These are phyloP conservation scores for Podosphaera aphanis DNA, from an alignment of 2,329 filamentous ascomycete genomes.

Conservation along the genomic window DNA sequence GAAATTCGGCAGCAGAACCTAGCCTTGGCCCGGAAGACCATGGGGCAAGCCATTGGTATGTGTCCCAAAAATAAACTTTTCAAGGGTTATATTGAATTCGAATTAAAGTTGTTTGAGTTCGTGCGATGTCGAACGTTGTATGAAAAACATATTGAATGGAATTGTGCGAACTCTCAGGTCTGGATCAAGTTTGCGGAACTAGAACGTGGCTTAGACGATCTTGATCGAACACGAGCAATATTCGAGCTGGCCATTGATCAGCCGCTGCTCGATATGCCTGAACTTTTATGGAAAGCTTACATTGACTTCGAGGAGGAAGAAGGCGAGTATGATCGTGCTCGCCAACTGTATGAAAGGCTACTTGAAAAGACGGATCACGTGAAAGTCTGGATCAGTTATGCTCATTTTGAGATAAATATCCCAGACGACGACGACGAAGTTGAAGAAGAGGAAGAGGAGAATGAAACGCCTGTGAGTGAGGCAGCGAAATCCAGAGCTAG, in stretches of 20 bases:
- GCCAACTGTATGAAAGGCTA: conserved; percentile 68
- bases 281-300: conserved; percentile 91
- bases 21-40: conserved; percentile 57
- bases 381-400: conserved; percentile 97
- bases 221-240: conserved; percentile 70
- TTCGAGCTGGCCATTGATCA: conserved; percentile 78
- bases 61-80: conserved; percentile 93
- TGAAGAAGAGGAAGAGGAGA: conserved; percentile 22
- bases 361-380: conserved; percentile 92
- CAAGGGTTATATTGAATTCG: conserved; percentile 77
- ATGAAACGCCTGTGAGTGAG: conserved; percentile 37
- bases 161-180: conserved; percentile 68
- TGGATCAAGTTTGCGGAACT: conserved; percentile 95
- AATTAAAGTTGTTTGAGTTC: conserved; percentile 88
- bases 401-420: conserved; percentile 92
- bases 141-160: conserved; percentile 84
- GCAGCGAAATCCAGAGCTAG: conserved; percentile 65
- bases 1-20: conserved; percentile 74
- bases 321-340: conserved; percentile 65
- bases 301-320: conserved; percentile 98
- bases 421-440: conserved; percentile 44
- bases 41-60: conserved; percentile 78
- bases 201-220: conserved; percentile 72
- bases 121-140: conserved; percentile 73
- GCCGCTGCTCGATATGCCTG: conserved; percentile 78